Conservation (phyloP, 768 basidiomycete genomes). For the Pholiota microspora region DNA sequence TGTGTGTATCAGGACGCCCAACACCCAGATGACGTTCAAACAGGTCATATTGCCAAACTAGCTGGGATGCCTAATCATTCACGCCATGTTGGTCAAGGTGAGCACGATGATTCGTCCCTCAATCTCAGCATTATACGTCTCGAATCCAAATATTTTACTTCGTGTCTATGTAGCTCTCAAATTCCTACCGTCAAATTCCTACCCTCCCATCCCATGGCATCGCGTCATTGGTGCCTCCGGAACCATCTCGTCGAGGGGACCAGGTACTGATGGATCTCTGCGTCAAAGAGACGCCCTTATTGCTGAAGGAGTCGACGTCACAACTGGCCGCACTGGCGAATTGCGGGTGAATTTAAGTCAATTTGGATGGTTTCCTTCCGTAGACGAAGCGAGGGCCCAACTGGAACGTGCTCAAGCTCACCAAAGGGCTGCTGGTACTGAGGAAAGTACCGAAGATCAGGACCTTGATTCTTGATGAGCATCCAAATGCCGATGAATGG, state of each 20-base stretch:
- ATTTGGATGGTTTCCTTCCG: slow-evolving; percentile 70
- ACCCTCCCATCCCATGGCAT: slow-evolving; percentile 79
- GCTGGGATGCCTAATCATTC: slow-evolving; percentile 79
- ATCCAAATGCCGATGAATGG: background rate
- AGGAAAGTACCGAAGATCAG: background rate
- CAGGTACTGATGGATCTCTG: slow-evolving; percentile 76
- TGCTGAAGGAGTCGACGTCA: slow-evolving; percentile 82
- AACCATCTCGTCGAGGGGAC: slow-evolving; percentile 77
- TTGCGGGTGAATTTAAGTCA: slow-evolving; percentile 52
- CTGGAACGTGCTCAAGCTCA: slow-evolving; percentile 4
- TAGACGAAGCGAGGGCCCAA: slow-evolving; percentile 9
- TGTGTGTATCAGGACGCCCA: background rate
- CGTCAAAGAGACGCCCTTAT: slow-evolving; percentile 74
- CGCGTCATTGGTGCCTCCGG: slow-evolving; percentile 73
- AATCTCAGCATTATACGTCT: too few relatives aligned
- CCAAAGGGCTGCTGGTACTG: background rate
- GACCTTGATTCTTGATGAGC: background rate
- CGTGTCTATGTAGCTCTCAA: slow-evolving; percentile 61
- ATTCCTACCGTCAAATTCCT: slow-evolving; percentile 55
- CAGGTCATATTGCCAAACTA: slow-evolving; percentile 79
- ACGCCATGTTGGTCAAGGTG: slow-evolving; percentile 82
- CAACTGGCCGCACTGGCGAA: slow-evolving; percentile 50
- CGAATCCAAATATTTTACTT: background rate
- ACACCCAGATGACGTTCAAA: background rate
- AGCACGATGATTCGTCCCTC: slow-evolving; percentile 5